Base-by-base conservation (phyloP, 768 basidiomycete species). In the Rhizopogon sp. region DNA sequence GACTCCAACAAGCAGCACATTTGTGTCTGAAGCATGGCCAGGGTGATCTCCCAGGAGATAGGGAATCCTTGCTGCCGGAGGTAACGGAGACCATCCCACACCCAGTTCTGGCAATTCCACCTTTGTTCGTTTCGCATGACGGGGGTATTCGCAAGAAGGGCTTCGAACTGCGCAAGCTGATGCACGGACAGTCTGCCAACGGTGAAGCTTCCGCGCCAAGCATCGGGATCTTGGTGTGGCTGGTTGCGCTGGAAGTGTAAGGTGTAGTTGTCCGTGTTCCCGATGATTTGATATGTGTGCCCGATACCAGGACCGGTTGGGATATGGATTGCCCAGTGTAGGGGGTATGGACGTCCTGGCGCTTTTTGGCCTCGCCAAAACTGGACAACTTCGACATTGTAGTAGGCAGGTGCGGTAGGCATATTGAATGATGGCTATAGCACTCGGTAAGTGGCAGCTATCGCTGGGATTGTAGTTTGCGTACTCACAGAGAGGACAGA, bases 301-400 rank as follows among this genome's bases (percentile, higher is more conserved):
- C 68, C 69, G 0, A 45, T 53, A 11, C 20, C 20, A 9, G 62
- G 55, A 0, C 52, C 39, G 9, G 64, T 58, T 60, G 61, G 65
- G n/a, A 71, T 37, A n/a, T 67, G 67, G 54, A 69, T 59, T 35
- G 64, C 66, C 68, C 68, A 69, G 52, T 69, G 67, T 2, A 65
- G 60, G 58, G 7, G 62, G 9, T 31, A 29, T 17, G 61, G 58
- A 0, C 52, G 56, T 1, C 58, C 56, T 10, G 31, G 55, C 58
- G 62, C 58, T 57, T 60, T 55, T 42, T 47, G 54, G 31, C 33
- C 53, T 29, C 58, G 70, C 64, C 64, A 71, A 52, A 70, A 71
- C 39, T 71, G 70, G 47, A 51, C 55, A 43, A 70, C 56, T 14
- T 66, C 67, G 57, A 71, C 56, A 5, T 64, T 50, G 56, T 60